Conservation (phyloP, 176 grass and related monocot species). For the Stipa capillata region DNA sequence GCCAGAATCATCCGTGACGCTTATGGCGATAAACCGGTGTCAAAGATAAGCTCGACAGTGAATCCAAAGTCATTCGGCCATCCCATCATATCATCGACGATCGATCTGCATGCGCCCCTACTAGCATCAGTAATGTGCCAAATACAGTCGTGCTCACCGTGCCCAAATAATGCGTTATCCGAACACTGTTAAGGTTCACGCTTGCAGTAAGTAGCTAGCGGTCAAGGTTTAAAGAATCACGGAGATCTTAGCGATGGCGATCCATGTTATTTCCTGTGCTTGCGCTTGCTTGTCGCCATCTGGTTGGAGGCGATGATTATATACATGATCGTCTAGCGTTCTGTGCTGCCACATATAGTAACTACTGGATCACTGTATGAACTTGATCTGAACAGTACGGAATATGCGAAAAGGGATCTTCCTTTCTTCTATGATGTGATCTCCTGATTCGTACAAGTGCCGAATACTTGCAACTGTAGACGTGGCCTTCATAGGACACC, state of each 20-base stretch:
- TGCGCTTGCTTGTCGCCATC: not conserved
- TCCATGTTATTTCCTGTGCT: not conserved
- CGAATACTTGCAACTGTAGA: not conserved
- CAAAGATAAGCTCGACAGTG: slow-evolving; percentile 8
- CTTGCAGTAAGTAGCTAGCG: not conserved
- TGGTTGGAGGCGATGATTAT: not conserved
- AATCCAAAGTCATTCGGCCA: slow-evolving; percentile 22
- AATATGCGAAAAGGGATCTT: not conserved
- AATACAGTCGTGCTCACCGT: not conserved
- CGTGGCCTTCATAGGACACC: not conserved
- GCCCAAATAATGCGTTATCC: not conserved
- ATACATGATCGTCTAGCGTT: not conserved
- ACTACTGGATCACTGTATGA: not conserved
- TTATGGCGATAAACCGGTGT: not conserved
- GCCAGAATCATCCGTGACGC: not conserved
- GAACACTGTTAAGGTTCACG: not conserved
- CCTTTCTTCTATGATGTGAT: not conserved
- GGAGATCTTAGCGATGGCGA: not conserved
- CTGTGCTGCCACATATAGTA: not conserved
- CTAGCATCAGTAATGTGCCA: slow-evolving; percentile 20
- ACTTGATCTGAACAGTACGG: not conserved
- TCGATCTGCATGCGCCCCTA: not conserved
- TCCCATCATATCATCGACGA: not conserved
- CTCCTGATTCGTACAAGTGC: not conserved
- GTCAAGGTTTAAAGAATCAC: not conserved